Percentiles rank a stretch among this genome's conserved stretches.
phyloP scores from a whole-genome alignment of 2,329 filamentous ascomycete species.

The Penicillium sp. region DNA sequence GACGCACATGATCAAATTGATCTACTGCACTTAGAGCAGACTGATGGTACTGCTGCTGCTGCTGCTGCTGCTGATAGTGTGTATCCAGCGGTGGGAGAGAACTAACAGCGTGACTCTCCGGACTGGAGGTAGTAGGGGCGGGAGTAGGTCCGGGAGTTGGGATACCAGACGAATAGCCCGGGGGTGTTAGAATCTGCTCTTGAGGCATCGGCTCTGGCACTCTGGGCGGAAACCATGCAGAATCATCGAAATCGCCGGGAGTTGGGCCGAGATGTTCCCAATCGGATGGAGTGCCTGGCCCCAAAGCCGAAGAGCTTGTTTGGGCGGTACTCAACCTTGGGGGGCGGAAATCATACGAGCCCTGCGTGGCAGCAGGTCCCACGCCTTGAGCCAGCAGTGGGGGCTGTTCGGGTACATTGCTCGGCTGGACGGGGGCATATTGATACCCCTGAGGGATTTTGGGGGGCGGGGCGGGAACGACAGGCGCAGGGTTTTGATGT shows the following conservation, averaged over 20 bases:
- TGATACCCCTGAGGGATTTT: conserved; percentile 47
- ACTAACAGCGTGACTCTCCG: conserved; percentile 3
- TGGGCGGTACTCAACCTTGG: conserved; percentile 19
- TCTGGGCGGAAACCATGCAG: conserved; percentile 27
- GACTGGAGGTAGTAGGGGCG: neutral
- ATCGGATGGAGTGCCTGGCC: conserved; percentile 50
- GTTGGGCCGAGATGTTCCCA: conserved; percentile 51
- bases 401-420: conserved; percentile 20
- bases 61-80: conserved; percentile 3
- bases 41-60: neutral
- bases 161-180: conserved; percentile 15
- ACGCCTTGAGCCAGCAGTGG: conserved; percentile 21
- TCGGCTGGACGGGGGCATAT: conserved; percentile 30
- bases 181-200: conserved; percentile 14
- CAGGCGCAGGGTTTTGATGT: conserved; percentile 21
- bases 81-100: conserved; percentile 16
- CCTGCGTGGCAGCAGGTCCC: conserved; percentile 21
- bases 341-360: conserved; percentile 20
- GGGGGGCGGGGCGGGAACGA: conserved; percentile 45
- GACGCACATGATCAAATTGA: conserved; percentile 4
- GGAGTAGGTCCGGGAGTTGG: neutral
- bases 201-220: conserved; percentile 10
- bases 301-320: conserved; percentile 43
- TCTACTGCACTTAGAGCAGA: neutral
- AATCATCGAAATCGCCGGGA: conserved; percentile 44